Evolutionary conservation across 2,329 filamentous ascomycete species (phyloP), one percentile per base, ranked within the genome.

Genomic region (Daldinia sp.): DNA sequence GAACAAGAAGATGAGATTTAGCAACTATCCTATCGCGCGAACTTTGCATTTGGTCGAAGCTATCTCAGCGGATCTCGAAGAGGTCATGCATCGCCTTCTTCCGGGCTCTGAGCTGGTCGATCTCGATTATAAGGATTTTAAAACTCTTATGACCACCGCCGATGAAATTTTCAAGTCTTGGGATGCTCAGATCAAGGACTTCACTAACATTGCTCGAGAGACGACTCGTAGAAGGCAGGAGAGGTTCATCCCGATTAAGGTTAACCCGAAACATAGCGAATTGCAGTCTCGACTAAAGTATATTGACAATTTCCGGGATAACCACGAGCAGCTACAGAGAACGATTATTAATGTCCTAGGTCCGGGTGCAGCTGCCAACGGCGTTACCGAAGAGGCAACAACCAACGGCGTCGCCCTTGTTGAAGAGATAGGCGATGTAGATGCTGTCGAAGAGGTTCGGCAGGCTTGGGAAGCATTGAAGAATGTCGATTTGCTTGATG

Each of bases 171-270:
- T 96, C 85, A 86, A 86, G 37, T 90, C 90, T 8, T 99, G 95
- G 95, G 95, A 99, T 71, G 93, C 96, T 56, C 93, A 94, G 72
- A 85, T 96, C 74, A 98, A 98, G 77, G 95, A 98, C 71, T 99
- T 99, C 74, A 98, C 94, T 13, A 97, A 97, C 70, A 92, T 98
- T 67, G 94, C 95, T 30, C 92, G 95, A 79, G 96, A 99, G 73
- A 93, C 96, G 5, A 97, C 93, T 2, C 87, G 94, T 68, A 90
- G 94, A 71, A 88, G 95, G 70, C 96, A 97, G 73, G 96, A 98
- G 77, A 97, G 96, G 76, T 99, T 99, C 77, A 97, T 99, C 68
- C 94, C 94, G 3, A 98, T 99, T 82, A 98, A 98, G 81, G 94
- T 99, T 76, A 87, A 84, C 68, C 91, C 93, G 64, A 90, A 92